Evolutionary conservation across 1,284 basidiomycete genomes (phyloP), one percentile per base, ranked within the genome.

Genomic region (Irpex sp.): DNA sequence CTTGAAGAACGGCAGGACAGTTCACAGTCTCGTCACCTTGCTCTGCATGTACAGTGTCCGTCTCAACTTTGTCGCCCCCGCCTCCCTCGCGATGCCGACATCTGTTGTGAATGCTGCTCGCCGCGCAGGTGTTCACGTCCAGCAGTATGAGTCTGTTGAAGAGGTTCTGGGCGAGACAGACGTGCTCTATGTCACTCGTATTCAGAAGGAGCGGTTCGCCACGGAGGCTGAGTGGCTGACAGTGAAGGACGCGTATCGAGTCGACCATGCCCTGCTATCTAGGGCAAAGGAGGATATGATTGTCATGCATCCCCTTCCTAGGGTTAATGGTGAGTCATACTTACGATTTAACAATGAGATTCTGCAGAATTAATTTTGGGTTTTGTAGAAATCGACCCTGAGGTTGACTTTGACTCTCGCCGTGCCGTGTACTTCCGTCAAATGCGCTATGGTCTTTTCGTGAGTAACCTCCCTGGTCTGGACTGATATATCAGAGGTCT

Each of bases 361-460:
- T 7, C 6, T 7, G 28, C 54, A 16, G 55, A 37, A 21, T 33
- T 52, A 52, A 3, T 36, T 55, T 58, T 5, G 23, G 6, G 16
- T 58, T 42, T 36, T 21, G 14, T 70, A 88, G 94, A 99, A 89
- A 96, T 99, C 68, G 95, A 97, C 73, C 93, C 95, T 5, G 96
- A 98, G 74, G 95, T 99, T 58, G 97, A 99, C 77, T 98, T 97
- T 70, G 96, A 99, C 75, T 91, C 87, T 12, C 86, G 91, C 54
- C 84, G 96, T 12, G 96, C 96, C 1, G 96, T 95, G 36, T 99
- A 98, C 79, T 98, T 98, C 89, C 87, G 97, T 56, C 96, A 98
- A 74, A 98, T 98, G 95, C 90, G 95, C 65, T 97, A 96, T 75
- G 97, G 96, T 58, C 88, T 98, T 66, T 98, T 96, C 74, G 93